Base-by-base conservation (phyloP, 352 stramenopile genomes). In the Phytophthora capsici region DNA sequence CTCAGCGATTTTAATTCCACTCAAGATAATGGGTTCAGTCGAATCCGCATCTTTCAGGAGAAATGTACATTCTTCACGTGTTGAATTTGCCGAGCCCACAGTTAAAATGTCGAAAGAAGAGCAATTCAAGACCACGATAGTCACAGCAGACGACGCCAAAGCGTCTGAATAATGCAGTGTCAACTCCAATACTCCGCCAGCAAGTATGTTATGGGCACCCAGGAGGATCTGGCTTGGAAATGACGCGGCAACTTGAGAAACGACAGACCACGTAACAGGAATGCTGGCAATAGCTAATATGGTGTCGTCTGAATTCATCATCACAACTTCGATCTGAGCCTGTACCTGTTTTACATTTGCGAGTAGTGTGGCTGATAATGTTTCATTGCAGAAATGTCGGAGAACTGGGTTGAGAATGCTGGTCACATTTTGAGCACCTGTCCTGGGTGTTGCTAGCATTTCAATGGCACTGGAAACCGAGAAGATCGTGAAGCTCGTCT, bases 101-200 rank as follows among this genome's bases (percentile, higher is more conserved):
- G 48, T 17, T 54, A 45, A 5, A 26, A 71, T 52, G 17, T 16
- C 25, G 12, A 66, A 61, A 32, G 28, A 40, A 2, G 55, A 41
- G n/a, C 63, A 71, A 17, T 71, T 71, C 9, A n/a, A 30, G n/a
- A 66, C 28, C 16, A 45, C 8, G 19, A 71, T 56, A 5, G 50
- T 36, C 9, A 71, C 63, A 10, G 16, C 47, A 5, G n/a, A 10
- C 9, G 45, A 30, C 1, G n/a, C 20, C 23, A 53, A 44, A 8
- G 40, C 25, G 23, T 41, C 20, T 4, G 56, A 20, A 37, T 61
- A 45, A 38, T 71, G 54, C 25, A 71, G 25, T 6, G 6, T 44
- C 48, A 71, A 22, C 12, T 71, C 41, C 32, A 66, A 20, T 19
- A 26, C 12, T 26, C 45, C 53, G 2, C 63, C 63, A 4, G 28